Evolutionary conservation across 2,329 filamentous ascomycete genomes (phyloP).

Genomic region (Lecanosticta acicola): DNA sequence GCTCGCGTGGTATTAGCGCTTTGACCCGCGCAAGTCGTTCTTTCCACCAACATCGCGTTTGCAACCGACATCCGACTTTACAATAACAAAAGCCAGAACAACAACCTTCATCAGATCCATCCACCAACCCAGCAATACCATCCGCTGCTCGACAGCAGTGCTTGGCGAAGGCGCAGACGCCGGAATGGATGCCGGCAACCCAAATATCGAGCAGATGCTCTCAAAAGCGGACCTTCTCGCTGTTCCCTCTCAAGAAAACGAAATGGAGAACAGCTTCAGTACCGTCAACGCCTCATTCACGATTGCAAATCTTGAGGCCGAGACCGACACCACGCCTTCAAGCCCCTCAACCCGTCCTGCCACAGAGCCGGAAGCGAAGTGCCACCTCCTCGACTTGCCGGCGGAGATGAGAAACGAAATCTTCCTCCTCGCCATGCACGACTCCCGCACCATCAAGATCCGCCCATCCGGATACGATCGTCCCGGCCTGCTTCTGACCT

Average conservation of each 20-base stretch:
- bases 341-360: not conserved
- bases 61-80: not conserved
- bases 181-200: no score
- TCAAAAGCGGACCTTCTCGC: no score
- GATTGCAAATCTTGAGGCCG: no score
- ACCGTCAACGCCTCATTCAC: no score
- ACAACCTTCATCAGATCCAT: no score
- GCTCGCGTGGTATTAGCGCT: not conserved
- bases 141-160: not conserved
- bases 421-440: not conserved
- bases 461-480: not conserved
- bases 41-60: not conserved
- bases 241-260: no score
- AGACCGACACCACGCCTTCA: not conserved
- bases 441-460: not conserved
- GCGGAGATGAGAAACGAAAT: conserved; percentile 9
- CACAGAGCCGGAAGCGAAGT: not conserved
- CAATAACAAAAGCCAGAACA: not conserved
- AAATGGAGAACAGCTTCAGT: no score
- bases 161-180: no score
- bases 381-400: conserved; percentile 4
- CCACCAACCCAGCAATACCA: not conserved
- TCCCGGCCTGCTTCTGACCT: conserved; percentile 2
- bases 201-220: no score
- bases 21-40: not conserved